Evolutionary conservation across 768 basidiomycete species (phyloP), one percentile per base, ranked within the genome.

Genomic region (Tricholoma matsutake): DNA sequence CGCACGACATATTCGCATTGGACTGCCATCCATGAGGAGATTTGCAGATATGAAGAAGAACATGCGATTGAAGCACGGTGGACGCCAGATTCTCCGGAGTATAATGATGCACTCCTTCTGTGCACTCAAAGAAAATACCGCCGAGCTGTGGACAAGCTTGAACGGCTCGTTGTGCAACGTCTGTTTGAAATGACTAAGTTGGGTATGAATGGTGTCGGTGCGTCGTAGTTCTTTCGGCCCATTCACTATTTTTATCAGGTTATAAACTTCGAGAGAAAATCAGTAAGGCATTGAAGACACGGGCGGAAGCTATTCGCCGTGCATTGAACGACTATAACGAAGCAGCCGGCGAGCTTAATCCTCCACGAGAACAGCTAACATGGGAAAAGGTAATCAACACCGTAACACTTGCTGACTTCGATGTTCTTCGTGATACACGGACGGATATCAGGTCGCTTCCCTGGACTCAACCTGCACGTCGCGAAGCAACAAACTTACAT

Each of bases 161-260:
- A 78, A 54, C 49, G 63, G 18, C 71, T 79, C 3, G 72, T 73
- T 2, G 60, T 76, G 0, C 71, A 73, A 60, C 65, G 68, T 1
- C 61, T 79, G 1, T 77, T 79, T 61, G 74, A 79, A 61, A 65
- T 79, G 4, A 73, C 73, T n/a, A 75, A 74, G 60, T 55, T 76
- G 71, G n/a, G 77, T 77, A 29, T 76, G 59, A n/a, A 67, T 65
- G n/a, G 16, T n/a, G 43, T 54, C 32, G 47, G 55, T 56, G 25
- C n/a, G 18, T 18, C 18, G 6, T 6, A 43, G 18, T 43, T 43
- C 13, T 13, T 43, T n/a, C n/a, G 6, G 18, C 14, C 18, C n/a
- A 43, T 43, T 43, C 9, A 14, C 41, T 20, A 28, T 13, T 13
- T 5, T 41, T 49, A 49, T 13, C 10, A 78, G 77, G 73, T 0